Base-by-base conservation (phyloP, 2,329 filamentous ascomycete species). In the Diaporthe citrichinensis region DNA sequence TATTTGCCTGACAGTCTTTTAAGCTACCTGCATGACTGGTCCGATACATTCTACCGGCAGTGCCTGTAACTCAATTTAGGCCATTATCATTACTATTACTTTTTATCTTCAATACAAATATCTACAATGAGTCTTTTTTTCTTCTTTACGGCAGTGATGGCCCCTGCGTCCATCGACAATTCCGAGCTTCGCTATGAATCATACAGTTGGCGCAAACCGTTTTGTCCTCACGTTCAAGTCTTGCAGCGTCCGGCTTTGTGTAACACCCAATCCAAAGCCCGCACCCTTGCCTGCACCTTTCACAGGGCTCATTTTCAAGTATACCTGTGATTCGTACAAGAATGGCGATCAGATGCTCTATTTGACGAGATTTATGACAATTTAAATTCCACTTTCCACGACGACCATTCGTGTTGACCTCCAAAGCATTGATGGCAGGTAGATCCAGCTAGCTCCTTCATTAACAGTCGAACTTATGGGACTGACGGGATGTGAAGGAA, bases 191-290 rank as follows among this genome's bases (percentile, higher is more conserved):
- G 20, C 36, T 5, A 10, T 34, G n/a, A 0, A 28, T 4, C 61
- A 46, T 49, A 7, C 61, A 65, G 8, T 65, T 65, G 10, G 41
- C 41, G 28, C 61, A 65, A 17, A 34, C 61, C n/a, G 9, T 23
- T 6, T 36, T 39, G 3, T 6, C 20, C 8, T 28, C 20, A 12
- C 5, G 0, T 6, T 4, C 20, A n/a, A 10, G 36, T 65, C 0
- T 49, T 31, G 39, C 59, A 31, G 12, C 25, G 2, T 15, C 8
- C 10, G 20, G 41, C 61, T 9, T 65, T 20, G 14, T 28, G n/a
- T 65, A 49, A 65, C 61, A 65, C 7, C 61, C 61, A 10, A 8
- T 9, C 61, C 61, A 65, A 20, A 65, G 61, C 1, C 61, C 61
- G 9, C 2, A 31, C 12, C 17, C 17, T 23, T 65, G 34, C 41